Evolutionary conservation across 495 filamentous ascomycete species (phyloP).

Genomic region (Terfezia boudieri): DNA sequence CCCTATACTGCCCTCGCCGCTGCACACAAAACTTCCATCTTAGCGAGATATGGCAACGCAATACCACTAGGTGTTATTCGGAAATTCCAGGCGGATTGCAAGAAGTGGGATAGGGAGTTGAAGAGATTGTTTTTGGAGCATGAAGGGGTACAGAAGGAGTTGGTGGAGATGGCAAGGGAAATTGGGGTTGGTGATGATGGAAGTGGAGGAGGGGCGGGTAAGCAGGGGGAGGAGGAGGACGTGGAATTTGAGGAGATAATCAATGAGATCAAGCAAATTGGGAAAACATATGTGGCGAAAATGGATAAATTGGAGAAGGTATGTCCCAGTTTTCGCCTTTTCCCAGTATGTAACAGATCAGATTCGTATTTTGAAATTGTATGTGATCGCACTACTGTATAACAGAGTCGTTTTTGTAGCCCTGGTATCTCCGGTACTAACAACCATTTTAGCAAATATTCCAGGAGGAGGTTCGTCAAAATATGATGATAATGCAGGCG

Average conservation of each 20-base stretch:
- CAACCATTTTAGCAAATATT: not conserved
- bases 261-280: not conserved
- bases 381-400: not conserved
- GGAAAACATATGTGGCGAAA: not conserved
- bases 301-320: not conserved
- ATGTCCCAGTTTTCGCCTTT: not conserved
- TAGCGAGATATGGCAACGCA: not conserved
- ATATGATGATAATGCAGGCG: not conserved
- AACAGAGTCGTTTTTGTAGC: no score
- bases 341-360: not conserved
- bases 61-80: not conserved
- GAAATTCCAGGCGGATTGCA: not conserved
- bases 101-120: not conserved
- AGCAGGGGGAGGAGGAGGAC: not conserved
- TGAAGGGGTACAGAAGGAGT: not conserved
- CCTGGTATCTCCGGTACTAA: not conserved
- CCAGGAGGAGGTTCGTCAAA: not conserved
- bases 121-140: not conserved
- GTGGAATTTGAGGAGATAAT: not conserved
- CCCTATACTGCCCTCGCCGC: not conserved
- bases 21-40: not conserved
- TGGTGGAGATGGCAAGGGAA: not conserved
- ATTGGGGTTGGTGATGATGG: not conserved
- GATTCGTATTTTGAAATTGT: not conserved
- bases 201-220: not conserved